These are phyloP conservation scores for Stemphylium lycopersici DNA, from an alignment of 2,329 filamentous ascomycete genomes.

Conservation along the genomic window DNA sequence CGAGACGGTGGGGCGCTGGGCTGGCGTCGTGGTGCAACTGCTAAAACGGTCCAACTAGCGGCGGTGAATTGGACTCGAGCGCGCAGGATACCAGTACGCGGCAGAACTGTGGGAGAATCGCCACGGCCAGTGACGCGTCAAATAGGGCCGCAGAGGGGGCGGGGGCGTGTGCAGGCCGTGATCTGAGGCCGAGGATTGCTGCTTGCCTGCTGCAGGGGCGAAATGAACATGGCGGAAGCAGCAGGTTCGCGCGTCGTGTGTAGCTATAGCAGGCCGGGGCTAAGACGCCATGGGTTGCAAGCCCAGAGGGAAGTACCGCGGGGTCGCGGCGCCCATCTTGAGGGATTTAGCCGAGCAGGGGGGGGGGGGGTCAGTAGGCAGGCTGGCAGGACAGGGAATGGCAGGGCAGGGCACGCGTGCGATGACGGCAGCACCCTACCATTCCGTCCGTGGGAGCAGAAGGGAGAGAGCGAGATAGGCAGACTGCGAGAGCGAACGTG, in stretches of 20 bases:
- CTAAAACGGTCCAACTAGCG: conserved; percentile 45
- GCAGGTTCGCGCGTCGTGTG: conserved; percentile 18
- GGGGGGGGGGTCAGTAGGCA: conserved; percentile 5
- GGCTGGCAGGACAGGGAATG: neutral
- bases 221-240: conserved; percentile 27
- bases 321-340: conserved; percentile 18
- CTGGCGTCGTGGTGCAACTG: conserved; percentile 35
- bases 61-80: conserved; percentile 32
- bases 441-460: neutral
- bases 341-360: conserved; percentile 32
- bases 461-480: neutral
- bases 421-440: too few relatives aligned
- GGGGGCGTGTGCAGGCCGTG: conserved; percentile 16
- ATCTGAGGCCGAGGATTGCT: conserved; percentile 5
- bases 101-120: conserved; percentile 27
- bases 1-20: conserved; percentile 28
- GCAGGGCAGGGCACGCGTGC: neutral
- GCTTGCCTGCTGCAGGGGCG: conserved; percentile 32
- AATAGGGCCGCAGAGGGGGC: conserved; percentile 13
- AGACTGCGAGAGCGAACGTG: neutral
- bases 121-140: conserved; percentile 33
- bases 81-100: conserved; percentile 18
- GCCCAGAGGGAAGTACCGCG: conserved; percentile 12
- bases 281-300: conserved; percentile 13
- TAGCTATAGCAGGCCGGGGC: conserved; percentile 23